Evolutionary conservation across 805 yeast species (phyloP), one percentile per base, ranked within the genome.

Genomic region (Teunomyces barrocoloradensis): DNA sequence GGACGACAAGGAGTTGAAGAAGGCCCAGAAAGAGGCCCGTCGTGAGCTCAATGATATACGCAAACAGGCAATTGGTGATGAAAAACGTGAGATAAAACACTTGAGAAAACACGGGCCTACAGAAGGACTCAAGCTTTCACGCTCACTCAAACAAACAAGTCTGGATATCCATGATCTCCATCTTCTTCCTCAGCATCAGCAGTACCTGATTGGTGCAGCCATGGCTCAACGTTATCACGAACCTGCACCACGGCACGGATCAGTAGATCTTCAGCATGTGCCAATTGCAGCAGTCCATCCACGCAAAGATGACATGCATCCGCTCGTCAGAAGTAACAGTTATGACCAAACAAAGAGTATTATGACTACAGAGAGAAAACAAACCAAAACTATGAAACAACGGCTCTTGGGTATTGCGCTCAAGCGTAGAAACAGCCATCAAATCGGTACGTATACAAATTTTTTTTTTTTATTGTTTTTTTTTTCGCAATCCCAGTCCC

Each of bases 331-430:
- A 35, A 57, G 66, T 5, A 47, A 44, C 40, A 61, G 67, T 34
- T 70, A 49, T 46, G 77, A 72, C 47, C 75, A 69, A 50, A 71
- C 75, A 6, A 67, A 65, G 52, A 61, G 69, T 45, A 51, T 52
- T 33, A 61, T 71, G 63, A 69, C 75, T 5, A 51, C 51, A 12
- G 54, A 55, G 21, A 58, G 75, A 38, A 37, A 37, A 23, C 40
- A 37, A 12, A 37, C 17, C 15, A 37, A n/a, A 15, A 11, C 29
- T 9, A 37, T 37, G 28, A 37, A 37, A 18, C 40, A 37, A 23
- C 27, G 40, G 35, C 39, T 46, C 37, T 32, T 44, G 42, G 30
- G 49, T 21, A 37, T 42, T 62, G 39, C 55, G 64, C 47, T 49
- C 51, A 48, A 63, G 68, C 40, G 68, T 61, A 44, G 63, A 56